Conservation (phyloP, 31 red algal species). For the Endocladia muricata region DNA sequence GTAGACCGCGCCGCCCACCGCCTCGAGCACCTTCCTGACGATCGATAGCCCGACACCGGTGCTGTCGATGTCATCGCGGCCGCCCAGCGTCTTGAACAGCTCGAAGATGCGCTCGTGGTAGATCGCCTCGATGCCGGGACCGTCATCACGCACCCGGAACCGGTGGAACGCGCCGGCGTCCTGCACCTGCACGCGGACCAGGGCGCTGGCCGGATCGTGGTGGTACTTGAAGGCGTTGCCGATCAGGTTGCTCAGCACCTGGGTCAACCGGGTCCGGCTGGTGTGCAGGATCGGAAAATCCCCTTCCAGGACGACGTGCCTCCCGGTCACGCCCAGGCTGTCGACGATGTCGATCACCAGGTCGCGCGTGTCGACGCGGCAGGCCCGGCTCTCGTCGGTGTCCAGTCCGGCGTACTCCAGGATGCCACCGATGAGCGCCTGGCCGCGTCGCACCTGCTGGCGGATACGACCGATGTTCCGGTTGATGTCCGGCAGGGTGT, state of each 20-base stretch:
- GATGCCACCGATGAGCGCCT: not conserved
- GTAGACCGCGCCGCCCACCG: not conserved
- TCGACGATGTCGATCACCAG: not conserved
- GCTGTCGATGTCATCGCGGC: not conserved
- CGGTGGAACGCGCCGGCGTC: not conserved
- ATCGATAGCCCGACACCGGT: not conserved
- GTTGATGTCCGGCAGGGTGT: not conserved
- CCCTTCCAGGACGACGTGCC: too few species aligned
- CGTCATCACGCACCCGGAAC: not conserved
- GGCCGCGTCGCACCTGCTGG: not conserved
- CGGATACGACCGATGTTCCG: not conserved
- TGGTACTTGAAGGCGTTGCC: not conserved
- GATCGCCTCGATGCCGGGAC: not conserved
- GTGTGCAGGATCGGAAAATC: not conserved
- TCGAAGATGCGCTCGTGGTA: slow-evolving; percentile 1
- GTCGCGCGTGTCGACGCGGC: not conserved
- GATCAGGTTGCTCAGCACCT: not conserved
- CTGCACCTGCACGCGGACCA: not conserved
- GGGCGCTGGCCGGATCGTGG: not conserved
- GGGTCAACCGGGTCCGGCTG: not conserved
- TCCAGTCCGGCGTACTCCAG: not conserved
- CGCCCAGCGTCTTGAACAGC: not conserved
- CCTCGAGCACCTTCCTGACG: not conserved
- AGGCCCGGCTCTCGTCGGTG: too few species aligned
- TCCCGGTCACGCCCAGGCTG: not conserved